Evolutionary conservation across 768 basidiomycete species (phyloP), one percentile per base, ranked within the genome.

Genomic region (Rhizopogon vulgaris): DNA sequence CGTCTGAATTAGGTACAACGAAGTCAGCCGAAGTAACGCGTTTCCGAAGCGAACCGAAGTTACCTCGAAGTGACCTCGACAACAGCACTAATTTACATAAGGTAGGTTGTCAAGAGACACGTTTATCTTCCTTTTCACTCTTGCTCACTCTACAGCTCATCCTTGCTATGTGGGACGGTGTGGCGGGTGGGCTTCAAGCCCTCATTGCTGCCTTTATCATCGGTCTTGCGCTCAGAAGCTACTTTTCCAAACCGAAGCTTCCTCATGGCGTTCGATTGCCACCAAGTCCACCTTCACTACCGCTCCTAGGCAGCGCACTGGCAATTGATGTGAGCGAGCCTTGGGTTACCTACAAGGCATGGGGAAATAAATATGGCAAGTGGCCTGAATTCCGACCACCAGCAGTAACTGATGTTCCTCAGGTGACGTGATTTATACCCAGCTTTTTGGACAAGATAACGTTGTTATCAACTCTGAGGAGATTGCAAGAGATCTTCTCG

Each of bases 381-480:
- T 9, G n/a, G 12, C 37, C 41, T 30, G n/a, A 34, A 27, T 10
- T 7, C n/a, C 4, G 18, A 11, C 14, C 15, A 41, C 17, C 6
- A 11, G 15, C 14, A 3, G 7, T 51, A 32, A 47, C 41, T 17
- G 8, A 60, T 40, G 28, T 43, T 7, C 30, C 7, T 14, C 32
- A 55, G 54, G 54, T 5, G 43, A 52, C 30, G 15, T 55, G 8
- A 28, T 55, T 7, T 55, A 55, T n/a, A 27, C 51, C 14, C 40
- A 17, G 24, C 30, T 55, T 2, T 52, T 55, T 22, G 46, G 46
- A 15, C 54, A 55, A 17, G 42, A 45, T 15, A 55, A 55, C 37
- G 48, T 57, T 30, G 45, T 57, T 7, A 34, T 57, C n/a, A 57
- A 57, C 24, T 57, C 56, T 18, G 56, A 55, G 38, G 41, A 57